These are phyloP conservation scores for Darksidea phi DNA, from an alignment of 495 filamentous ascomycete species.

Conservation along the genomic window DNA sequence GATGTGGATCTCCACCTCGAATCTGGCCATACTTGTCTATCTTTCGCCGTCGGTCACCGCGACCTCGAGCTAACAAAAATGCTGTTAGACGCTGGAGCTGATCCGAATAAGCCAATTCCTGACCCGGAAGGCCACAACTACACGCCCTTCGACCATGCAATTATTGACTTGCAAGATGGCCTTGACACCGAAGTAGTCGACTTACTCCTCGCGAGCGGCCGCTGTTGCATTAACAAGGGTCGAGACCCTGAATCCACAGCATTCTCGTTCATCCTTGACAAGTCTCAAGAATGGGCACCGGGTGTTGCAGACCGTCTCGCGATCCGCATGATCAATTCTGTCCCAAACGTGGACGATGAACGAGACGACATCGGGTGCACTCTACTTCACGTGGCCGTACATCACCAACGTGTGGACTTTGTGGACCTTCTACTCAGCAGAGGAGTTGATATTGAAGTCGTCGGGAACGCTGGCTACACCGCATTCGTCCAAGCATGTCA, in stretches of 20 bases:
- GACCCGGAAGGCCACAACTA: neutral
- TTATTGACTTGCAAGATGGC: slow-evolving; percentile 18
- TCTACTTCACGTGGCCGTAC: slow-evolving; percentile 16
- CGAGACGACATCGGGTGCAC: slow-evolving; percentile 8
- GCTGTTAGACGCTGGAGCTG: slow-evolving; percentile 7
- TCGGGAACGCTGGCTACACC: slow-evolving; percentile 11
- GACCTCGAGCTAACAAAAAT: slow-evolving; percentile 11
- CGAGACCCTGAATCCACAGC: slow-evolving; percentile 16
- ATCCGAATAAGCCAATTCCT: slow-evolving; percentile 1
- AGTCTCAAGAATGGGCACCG: neutral
- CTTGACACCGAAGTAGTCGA: slow-evolving; percentile 17
- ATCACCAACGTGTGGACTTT: slow-evolving; percentile 7
- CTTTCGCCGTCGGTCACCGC: slow-evolving; percentile 13
- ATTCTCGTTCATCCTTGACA: slow-evolving; percentile 17
- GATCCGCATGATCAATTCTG: slow-evolving; percentile 20
- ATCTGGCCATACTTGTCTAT: slow-evolving; percentile 16
- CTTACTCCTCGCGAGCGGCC: slow-evolving; percentile 12
- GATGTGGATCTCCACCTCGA: slow-evolving; percentile 15
- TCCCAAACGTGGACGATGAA: slow-evolving; percentile 12
- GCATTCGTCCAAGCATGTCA: slow-evolving; percentile 20
- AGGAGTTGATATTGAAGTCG: slow-evolving; percentile 17
- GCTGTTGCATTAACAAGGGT: slow-evolving; percentile 18
- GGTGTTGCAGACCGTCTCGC: slow-evolving; percentile 9
- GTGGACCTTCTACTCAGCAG: slow-evolving; percentile 11
- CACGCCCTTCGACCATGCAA: slow-evolving; percentile 19